Conservation (phyloP, 2,329 filamentous ascomycete species). For the Pestalotiopsis sp. region DNA sequence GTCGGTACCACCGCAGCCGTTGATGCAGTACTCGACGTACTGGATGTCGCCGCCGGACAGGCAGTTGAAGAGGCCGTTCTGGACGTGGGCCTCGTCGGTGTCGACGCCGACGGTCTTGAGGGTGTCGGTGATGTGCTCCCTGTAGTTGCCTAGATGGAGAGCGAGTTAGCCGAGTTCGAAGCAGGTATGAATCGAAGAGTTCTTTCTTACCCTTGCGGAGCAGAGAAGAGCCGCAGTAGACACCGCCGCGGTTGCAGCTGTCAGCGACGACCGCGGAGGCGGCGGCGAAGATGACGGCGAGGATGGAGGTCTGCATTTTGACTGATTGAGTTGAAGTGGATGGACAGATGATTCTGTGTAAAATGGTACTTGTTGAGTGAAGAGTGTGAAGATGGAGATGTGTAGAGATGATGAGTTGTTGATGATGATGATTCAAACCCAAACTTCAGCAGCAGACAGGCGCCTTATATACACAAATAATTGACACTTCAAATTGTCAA, state of each 20-base stretch:
- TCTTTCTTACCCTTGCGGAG: constrained; percentile 9
- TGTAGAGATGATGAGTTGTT: background rate
- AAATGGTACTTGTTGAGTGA: no score
- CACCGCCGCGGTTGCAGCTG: constrained; percentile 16
- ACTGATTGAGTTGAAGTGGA: background rate
- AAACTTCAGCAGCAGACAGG: background rate
- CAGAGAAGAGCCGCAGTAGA: constrained; percentile 14
- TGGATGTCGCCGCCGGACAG: constrained; percentile 11
- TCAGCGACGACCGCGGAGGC: constrained; percentile 11
- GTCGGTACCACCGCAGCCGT: constrained; percentile 14
- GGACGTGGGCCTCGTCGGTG: constrained; percentile 11
- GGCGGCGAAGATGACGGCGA: constrained; percentile 3
- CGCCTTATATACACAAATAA: background rate
- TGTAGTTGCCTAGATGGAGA: constrained; percentile 13
- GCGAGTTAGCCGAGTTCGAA: background rate
- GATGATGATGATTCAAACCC: background rate
- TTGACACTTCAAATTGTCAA: background rate
- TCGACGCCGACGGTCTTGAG: constrained; percentile 3
- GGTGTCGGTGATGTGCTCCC: constrained; percentile 12
- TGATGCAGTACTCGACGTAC: constrained; percentile 10
- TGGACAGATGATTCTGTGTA: background rate
- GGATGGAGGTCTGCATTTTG: constrained; percentile 10
- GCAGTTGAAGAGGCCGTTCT: constrained; percentile 15
- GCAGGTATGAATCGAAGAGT: background rate
- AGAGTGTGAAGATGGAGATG: background rate